Evolutionary conservation across 345 rosid species (phyloP), one percentile per base, ranked within the genome.

Genomic region (Hypericum perforatum): DNA sequence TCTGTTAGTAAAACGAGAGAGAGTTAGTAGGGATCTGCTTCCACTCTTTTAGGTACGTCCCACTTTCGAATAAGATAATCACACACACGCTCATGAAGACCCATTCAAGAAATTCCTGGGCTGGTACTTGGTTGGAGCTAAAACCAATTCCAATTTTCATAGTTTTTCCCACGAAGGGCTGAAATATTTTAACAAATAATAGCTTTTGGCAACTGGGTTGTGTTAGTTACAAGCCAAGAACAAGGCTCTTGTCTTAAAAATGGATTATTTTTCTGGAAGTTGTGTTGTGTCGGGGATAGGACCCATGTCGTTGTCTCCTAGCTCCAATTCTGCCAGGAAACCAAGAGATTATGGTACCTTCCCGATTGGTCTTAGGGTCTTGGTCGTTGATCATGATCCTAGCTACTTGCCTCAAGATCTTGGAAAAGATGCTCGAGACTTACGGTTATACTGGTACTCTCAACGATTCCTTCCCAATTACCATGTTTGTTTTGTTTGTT

Each of bases 351-450:
- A 83, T 51, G 89, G 82, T 70, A 79, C 77, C 67, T 85, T 87
- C 66, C 98, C 96, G 43, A 82, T 63, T 6, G 94, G 94, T 54
- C 65, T 92, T 5, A 74, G 98, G 29, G 98, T 92, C 6, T 74
- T 92, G 37, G 90, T 88, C 44, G 98, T 92, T 59, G 96, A 85
- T 58, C 96, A 92, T 63, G 96, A 92, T 77, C 90, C 32, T n/a
- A n/a, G n/a, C 83, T 13, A 83, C 96, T 9, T 91, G 98, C 67
- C 95, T 91, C 40, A 73, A 63, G 86, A 81, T 91, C 75, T 73
- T 92, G 63, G 95, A 85, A 76, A 83, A 74, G 80, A 92, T 88
- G 98, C 88, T 92, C 9, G 60, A 54, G 68, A 77, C 71, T 39
- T 92, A 96, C 53, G 76, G 52, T 37, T 92, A 92, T 64, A 83